A percentile compares a stretch with the other conserved stretches of the same genome.
Conservation (phyloP, 1,284 basidiomycete genomes). For the Ceratobasidium sp. region DNA sequence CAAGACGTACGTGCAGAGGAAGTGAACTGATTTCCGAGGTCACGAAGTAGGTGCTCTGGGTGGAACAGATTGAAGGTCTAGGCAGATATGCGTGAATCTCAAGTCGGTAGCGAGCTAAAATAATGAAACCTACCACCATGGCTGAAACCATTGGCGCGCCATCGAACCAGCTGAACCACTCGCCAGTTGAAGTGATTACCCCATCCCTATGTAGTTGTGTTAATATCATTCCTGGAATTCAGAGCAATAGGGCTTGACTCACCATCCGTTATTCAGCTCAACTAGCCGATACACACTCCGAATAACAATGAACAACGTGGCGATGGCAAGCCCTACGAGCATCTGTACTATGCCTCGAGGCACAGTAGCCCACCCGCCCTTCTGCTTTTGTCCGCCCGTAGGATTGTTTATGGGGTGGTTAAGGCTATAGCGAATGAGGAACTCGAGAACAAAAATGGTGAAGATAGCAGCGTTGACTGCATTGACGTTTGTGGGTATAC, state of each 20-base stretch:
- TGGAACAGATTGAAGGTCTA: conserved; percentile 48
- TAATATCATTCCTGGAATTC: neutral
- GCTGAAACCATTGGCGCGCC: conserved; percentile 27
- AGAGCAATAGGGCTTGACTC: neutral
- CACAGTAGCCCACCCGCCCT: conserved; percentile 11
- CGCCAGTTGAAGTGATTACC: conserved; percentile 35
- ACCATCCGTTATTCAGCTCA: conserved; percentile 55
- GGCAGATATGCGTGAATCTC: neutral
- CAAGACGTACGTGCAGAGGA: neutral
- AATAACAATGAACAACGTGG: conserved; percentile 46
- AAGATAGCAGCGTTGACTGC: conserved; percentile 55
- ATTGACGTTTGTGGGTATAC: conserved; percentile 2
- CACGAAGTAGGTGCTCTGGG: conserved; percentile 34
- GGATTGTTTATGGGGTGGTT: conserved; percentile 45
- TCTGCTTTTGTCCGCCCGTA: conserved; percentile 46
- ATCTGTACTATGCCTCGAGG: conserved; percentile 33
- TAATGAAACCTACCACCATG: conserved; percentile 22
- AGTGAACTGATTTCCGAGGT: conserved; percentile 7
- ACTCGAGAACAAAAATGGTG: conserved; percentile 52
- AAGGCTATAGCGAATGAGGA: conserved; percentile 50
- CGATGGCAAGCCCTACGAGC: conserved; percentile 46
- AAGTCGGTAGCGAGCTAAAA: too few relatives aligned
- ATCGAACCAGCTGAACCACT: conserved; percentile 45
- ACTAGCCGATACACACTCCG: conserved; percentile 48
- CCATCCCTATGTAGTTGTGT: conserved; percentile 36